Conservation (phyloP, 208 protist species). For the Leishmania turanica region DNA sequence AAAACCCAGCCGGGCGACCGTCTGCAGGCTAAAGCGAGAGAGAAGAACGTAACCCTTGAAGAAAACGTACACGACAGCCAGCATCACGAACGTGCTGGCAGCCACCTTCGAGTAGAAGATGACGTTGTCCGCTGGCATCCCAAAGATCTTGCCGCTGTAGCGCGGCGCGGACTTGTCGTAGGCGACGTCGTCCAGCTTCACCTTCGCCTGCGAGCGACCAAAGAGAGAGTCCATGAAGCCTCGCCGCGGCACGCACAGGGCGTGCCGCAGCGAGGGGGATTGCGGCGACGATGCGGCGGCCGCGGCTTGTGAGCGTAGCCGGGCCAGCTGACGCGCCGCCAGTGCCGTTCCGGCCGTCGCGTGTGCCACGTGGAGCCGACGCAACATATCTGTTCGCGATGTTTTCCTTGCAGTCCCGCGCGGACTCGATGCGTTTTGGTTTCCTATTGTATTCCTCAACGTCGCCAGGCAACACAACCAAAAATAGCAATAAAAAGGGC, state of each 20-base stretch:
- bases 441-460: background rate
- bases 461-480: background rate
- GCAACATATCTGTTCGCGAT: background rate
- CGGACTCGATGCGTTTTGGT: background rate
- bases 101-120: constrained; percentile 84
- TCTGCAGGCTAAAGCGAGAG: constrained; percentile 74
- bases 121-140: constrained; percentile 74
- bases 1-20: constrained; percentile 84
- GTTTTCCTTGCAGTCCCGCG: background rate
- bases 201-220: constrained; percentile 29
- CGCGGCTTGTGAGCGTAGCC: background rate
- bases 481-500: background rate
- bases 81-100: constrained; percentile 27
- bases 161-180: constrained; percentile 77
- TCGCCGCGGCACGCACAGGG: constrained; percentile 21
- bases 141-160: constrained; percentile 83
- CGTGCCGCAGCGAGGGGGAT: background rate
- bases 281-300: background rate
- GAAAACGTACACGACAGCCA: constrained; percentile 67
- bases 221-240: constrained; percentile 47
- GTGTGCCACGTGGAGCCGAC: constrained; percentile 12
- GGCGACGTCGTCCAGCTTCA: constrained; percentile 68
- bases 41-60: constrained; percentile 81
- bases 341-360: constrained; percentile 6
- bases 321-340: background rate